Evolutionary conservation across 2,329 filamentous ascomycete genomes (phyloP).

Genomic region (Clarireedia sp.): DNA sequence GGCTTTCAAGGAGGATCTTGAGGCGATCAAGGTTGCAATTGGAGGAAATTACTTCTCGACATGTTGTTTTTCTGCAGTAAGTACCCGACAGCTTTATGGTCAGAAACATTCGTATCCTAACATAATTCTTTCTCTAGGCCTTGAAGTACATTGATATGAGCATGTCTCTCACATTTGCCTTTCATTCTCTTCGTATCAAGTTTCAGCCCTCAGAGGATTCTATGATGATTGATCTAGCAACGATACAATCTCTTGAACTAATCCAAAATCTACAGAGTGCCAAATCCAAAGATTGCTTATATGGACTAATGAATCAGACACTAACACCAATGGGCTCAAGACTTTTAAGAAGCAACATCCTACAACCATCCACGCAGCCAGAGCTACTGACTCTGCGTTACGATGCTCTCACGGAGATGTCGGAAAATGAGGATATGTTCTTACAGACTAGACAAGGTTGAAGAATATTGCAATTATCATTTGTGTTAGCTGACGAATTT

Average conservation of each 20-base stretch:
- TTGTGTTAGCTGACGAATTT: neutral
- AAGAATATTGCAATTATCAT: neutral
- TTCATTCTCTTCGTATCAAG: slow-evolving; percentile 75
- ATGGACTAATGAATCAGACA: slow-evolving; percentile 78
- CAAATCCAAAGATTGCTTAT: slow-evolving; percentile 75
- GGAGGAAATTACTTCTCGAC: slow-evolving; percentile 80
- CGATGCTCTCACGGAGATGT: slow-evolving; percentile 76
- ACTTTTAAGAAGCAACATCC: slow-evolving; percentile 73
- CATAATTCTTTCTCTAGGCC: slow-evolving; percentile 41
- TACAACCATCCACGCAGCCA: slow-evolving; percentile 74
- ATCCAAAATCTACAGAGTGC: slow-evolving; percentile 76
- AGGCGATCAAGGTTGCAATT: slow-evolving; percentile 71
- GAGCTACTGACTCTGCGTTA: slow-evolving; percentile 64
- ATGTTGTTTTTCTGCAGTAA: slow-evolving; percentile 77
- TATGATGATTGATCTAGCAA: slow-evolving; percentile 92
- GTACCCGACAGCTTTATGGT: slow-evolving; percentile 25
- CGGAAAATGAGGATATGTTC: slow-evolving; percentile 78
- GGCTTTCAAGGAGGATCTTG: slow-evolving; percentile 72
- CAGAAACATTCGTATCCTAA: slow-evolving; percentile 6
- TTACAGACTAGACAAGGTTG: slow-evolving; percentile 61
- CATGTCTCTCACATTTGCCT: slow-evolving; percentile 59
- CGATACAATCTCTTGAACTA: slow-evolving; percentile 78
- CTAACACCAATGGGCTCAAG: slow-evolving; percentile 82
- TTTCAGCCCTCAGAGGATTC: slow-evolving; percentile 85
- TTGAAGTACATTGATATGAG: slow-evolving; percentile 73